These are phyloP conservation scores for Schizonepeta tenuifolia DNA, from an alignment of 257 asterid genomes.

Conservation along the genomic window DNA sequence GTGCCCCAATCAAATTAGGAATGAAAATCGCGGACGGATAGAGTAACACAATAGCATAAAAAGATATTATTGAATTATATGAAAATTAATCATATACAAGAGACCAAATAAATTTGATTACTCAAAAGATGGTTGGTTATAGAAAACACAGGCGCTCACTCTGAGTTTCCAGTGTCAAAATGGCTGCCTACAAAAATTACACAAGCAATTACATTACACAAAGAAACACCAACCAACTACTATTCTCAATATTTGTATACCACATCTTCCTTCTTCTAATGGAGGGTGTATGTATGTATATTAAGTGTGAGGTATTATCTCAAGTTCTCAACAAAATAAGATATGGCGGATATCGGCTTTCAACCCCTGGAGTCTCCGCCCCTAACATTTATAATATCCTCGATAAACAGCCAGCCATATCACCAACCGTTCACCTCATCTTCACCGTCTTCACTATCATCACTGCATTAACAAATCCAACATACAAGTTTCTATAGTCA, in stretches of 20 bases:
- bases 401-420: neutral
- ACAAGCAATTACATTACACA: conserved; percentile 21
- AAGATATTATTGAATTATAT: too few species aligned
- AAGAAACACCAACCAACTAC: conserved; percentile 9
- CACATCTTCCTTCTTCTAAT: neutral
- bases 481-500: neutral
- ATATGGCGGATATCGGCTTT: neutral
- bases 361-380: neutral
- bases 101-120: conserved; percentile 4
- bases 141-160: conserved; percentile 40
- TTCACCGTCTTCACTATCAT: conserved; percentile 71
- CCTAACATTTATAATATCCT: conserved; percentile 15
- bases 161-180: conserved; percentile 46
- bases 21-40: too few species aligned
- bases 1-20: too few species aligned
- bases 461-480: conserved; percentile 57
- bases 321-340: conserved; percentile 20
- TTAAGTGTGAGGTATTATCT: conserved; percentile 23
- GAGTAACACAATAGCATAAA: too few species aligned
- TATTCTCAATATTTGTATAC: conserved; percentile 6
- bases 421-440: conserved; percentile 45
- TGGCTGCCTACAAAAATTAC: conserved; percentile 29
- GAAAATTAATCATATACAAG: too few species aligned
- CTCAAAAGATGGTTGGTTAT: conserved; percentile 22
- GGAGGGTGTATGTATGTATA: conserved; percentile 1